Evolutionary conservation across 192 early-diverging fungal genomes (phyloP).

Genomic region (Gonapodya sp.): DNA sequence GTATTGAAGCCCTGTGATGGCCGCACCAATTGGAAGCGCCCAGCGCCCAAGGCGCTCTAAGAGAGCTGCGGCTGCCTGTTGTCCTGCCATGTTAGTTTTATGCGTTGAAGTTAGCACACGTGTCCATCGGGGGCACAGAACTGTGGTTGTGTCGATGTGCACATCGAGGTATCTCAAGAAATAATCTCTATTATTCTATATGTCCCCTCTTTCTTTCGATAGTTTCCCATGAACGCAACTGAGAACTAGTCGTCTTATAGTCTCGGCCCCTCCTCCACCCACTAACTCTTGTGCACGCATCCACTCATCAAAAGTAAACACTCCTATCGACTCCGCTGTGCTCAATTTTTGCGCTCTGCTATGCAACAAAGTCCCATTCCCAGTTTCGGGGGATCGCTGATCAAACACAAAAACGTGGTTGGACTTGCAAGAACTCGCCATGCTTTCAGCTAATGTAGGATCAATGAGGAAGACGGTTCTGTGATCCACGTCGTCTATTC

Average conservation of each 20-base stretch:
- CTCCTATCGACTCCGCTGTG: not conserved
- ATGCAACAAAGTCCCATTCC: too few species aligned
- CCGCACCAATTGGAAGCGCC: slow-evolving; percentile 66
- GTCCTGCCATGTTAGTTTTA: not conserved
- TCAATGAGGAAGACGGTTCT: not conserved
- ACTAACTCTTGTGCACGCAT: not conserved
- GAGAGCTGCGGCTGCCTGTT: slow-evolving; percentile 9
- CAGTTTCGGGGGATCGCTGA: not conserved
- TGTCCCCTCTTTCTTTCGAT: not conserved
- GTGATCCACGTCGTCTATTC: not conserved
- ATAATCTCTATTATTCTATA: too few species aligned
- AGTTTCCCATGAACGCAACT: not conserved
- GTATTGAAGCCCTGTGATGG: slow-evolving; percentile 60
- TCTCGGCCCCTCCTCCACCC: not conserved
- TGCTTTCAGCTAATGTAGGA: not conserved
- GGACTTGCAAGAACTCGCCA: not conserved
- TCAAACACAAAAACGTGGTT: not conserved
- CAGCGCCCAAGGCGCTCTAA: slow-evolving; percentile 66
- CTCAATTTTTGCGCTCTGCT: not conserved
- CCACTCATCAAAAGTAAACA: not conserved
- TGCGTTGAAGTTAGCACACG: not conserved
- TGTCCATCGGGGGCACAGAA: too few species aligned
- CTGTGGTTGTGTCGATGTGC: too few species aligned
- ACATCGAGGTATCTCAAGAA: too few species aligned
- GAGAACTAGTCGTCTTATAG: not conserved